Conservation (phyloP, 495 filamentous ascomycete species). For the Neurospora sp. region DNA sequence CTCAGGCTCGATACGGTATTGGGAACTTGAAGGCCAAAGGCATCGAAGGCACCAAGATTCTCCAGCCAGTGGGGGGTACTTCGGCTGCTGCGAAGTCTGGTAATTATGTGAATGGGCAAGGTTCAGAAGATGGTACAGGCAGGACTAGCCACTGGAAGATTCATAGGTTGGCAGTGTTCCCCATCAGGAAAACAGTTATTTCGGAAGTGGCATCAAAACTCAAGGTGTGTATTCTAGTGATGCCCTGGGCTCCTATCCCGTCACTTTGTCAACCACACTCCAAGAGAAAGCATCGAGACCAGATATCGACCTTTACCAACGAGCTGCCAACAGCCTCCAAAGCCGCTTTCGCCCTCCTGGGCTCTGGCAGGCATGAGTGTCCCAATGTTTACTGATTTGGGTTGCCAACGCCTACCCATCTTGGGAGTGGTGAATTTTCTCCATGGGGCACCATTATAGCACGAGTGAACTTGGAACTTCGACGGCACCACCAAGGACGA, state of each 20-base stretch:
- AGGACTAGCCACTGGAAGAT: conserved; percentile 54
- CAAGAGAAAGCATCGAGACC: conserved; percentile 16
- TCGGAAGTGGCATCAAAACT: conserved; percentile 9
- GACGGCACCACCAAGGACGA: conserved; percentile 51
- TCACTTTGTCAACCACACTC: conserved; percentile 54
- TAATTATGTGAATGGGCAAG: background rate
- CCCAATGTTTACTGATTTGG: background rate
- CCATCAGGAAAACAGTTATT: conserved; percentile 44
- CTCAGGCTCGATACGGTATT: conserved; percentile 22
- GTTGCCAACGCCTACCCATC: background rate
- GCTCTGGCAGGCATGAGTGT: background rate
- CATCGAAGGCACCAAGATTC: conserved; percentile 73
- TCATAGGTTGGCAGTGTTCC: conserved; percentile 56
- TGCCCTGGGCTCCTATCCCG: conserved; percentile 55
- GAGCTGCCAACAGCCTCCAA: background rate
- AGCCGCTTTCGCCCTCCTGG: background rate
- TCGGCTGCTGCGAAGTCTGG: conserved; percentile 29
- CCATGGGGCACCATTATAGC: background rate
- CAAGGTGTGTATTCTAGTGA: conserved; percentile 62
- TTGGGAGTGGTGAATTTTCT: conserved; percentile 17
- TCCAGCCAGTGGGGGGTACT: conserved; percentile 79
- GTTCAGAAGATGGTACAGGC: background rate
- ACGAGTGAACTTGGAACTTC: background rate
- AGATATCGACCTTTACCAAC: background rate
- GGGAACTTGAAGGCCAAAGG: conserved; percentile 69